Conservation (phyloP, 1,284 basidiomycete genomes). For the Sporisorium iseilematis-ciliati region DNA sequence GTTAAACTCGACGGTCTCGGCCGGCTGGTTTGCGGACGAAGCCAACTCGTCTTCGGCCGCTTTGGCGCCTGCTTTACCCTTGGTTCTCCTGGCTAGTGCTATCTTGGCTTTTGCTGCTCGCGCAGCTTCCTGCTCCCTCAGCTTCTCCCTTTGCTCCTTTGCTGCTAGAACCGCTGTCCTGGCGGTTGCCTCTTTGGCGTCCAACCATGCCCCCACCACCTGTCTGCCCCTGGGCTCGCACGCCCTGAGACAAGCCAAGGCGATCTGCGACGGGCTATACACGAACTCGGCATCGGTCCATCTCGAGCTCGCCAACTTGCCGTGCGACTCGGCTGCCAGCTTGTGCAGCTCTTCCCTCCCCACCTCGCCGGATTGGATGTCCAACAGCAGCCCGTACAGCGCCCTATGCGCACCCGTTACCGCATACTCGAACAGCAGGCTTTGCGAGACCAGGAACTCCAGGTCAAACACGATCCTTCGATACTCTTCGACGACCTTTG, state of each 20-base stretch:
- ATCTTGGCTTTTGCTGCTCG: slow-evolving; percentile 28
- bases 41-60: slow-evolving; percentile 37
- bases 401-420: slow-evolving; percentile 91
- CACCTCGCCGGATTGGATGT: slow-evolving; percentile 79
- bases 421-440: slow-evolving; percentile 90
- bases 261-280: slow-evolving; percentile 92
- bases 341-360: slow-evolving; percentile 40
- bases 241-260: slow-evolving; percentile 78
- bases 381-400: slow-evolving; percentile 88
- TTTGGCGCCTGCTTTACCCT: slow-evolving; percentile 43
- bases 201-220: slow-evolving; percentile 77
- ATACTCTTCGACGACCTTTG: slow-evolving; percentile 74
- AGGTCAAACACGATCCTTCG: slow-evolving; percentile 87
- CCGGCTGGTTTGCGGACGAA: neutral
- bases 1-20: slow-evolving; percentile 24
- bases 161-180: slow-evolving; percentile 4
- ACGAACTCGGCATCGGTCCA: slow-evolving; percentile 92
- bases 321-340: slow-evolving; percentile 38
- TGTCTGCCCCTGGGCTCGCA: slow-evolving; percentile 64
- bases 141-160: slow-evolving; percentile 12
- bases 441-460: slow-evolving; percentile 95
- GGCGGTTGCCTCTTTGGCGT: slow-evolving; percentile 27
- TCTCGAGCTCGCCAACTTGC: slow-evolving; percentile 74
- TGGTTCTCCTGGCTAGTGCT: slow-evolving; percentile 16
- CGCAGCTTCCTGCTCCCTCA: slow-evolving; percentile 23